Conservation (phyloP, 1,139 yeast genomes). For the Geotrichum siamense region DNA sequence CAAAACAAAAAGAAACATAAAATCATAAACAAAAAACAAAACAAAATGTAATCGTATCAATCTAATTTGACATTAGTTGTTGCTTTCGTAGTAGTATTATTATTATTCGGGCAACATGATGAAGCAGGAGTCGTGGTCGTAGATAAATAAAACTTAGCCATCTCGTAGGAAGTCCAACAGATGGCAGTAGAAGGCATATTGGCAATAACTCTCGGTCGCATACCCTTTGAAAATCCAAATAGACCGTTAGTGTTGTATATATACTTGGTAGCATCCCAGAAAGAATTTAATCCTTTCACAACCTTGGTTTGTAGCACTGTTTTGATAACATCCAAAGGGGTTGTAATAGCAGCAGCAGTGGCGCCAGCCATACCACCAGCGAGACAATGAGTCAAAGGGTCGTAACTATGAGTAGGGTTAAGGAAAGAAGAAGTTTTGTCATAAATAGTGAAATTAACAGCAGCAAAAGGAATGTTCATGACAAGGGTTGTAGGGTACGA, state of each 20-base stretch:
- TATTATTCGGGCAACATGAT: no score
- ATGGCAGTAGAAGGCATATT: constrained; percentile 97
- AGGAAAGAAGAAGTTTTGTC: constrained; percentile 72
- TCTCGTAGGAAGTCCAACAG: constrained; percentile 96
- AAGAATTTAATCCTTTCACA: constrained; percentile 49
- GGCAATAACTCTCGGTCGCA: constrained; percentile 85
- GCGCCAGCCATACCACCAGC: constrained; percentile 97
- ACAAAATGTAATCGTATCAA: neutral
- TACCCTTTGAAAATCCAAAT: constrained; percentile 71
- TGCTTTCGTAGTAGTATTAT: no score
- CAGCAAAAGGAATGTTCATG: constrained; percentile 94
- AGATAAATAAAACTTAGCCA: constrained; percentile 69
- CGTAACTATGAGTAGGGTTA: constrained; percentile 72
- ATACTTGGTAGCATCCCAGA: constrained; percentile 62
- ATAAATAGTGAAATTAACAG: constrained; percentile 87
- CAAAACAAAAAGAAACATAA: neutral
- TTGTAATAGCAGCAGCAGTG: constrained; percentile 90
- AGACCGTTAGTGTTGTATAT: constrained; percentile 62
- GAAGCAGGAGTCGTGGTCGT: no score
- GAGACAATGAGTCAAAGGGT: constrained; percentile 87
- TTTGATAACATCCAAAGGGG: constrained; percentile 92
- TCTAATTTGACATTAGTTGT: neutral
- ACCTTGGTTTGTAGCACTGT: constrained; percentile 74
- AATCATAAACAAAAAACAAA: neutral
- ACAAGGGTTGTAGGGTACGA: constrained; percentile 93